Percentiles rank a stretch among this genome's conserved stretches.
phyloP scores from a whole-genome alignment of 1,139 yeast species.

The Diutina rugosa region DNA sequence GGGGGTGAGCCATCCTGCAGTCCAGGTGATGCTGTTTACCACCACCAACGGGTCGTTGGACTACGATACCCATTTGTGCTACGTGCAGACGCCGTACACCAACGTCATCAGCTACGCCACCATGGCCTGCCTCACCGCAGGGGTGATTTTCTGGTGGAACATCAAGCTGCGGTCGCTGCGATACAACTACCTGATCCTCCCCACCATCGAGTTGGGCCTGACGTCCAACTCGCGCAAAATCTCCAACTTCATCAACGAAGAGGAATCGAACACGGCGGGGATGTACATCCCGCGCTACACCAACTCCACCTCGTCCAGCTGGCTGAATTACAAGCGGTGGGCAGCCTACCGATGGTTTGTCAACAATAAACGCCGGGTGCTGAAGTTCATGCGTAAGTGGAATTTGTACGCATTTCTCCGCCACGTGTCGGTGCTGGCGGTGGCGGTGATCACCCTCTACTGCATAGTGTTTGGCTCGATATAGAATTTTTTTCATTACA shows the following conservation, averaged over 20 bases:
- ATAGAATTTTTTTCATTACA: background rate
- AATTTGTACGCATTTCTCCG: slow-evolving; percentile 7
- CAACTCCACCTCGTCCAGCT: slow-evolving; percentile 4
- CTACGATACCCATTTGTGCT: slow-evolving; percentile 32
- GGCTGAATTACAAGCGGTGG: background rate
- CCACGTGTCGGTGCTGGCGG: slow-evolving; percentile 4
- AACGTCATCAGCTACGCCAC: slow-evolving; percentile 26
- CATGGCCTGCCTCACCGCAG: slow-evolving; percentile 22
- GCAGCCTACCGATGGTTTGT: background rate
- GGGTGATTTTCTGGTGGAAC: slow-evolving; percentile 19
- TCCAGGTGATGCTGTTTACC: slow-evolving; percentile 29
- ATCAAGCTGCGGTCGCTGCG: slow-evolving; percentile 14
- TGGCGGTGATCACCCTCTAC: background rate
- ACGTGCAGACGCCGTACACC: slow-evolving; percentile 34
- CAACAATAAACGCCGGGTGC: background rate
- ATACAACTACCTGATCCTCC: slow-evolving; percentile 9
- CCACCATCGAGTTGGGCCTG: slow-evolving; percentile 6
- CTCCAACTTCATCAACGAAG: slow-evolving; percentile 9
- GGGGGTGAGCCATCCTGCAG: slow-evolving; percentile 44
- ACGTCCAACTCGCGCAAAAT: slow-evolving; percentile 8
- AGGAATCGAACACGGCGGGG: slow-evolving; percentile 6
- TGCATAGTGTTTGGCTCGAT: slow-evolving; percentile 1
- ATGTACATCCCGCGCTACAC: slow-evolving; percentile 7
- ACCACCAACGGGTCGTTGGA: slow-evolving; percentile 7
- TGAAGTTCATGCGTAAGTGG: slow-evolving; percentile 7